Base-by-base conservation (phyloP, 2,329 filamentous ascomycete genomes). In the Raffaelea deltoideospora region DNA sequence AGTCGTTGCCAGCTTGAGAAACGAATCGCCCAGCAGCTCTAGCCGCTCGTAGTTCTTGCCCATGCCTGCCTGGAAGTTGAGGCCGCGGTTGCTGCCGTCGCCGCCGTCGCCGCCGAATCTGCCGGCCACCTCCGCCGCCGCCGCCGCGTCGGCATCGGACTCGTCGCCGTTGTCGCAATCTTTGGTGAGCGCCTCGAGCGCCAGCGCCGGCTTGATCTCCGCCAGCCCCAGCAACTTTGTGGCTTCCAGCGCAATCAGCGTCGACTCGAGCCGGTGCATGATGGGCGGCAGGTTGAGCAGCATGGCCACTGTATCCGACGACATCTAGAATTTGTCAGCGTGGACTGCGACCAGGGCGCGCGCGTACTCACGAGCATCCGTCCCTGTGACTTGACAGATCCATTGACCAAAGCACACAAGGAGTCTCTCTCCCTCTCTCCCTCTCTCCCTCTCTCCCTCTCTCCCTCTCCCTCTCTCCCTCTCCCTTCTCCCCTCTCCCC, bases 1-100 rank as follows among this genome's bases (percentile, higher is more conserved):
- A 0, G 87, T 88, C 0, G 88, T 95, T 10, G 83, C 84, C 77
- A 95, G 88, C 57, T 98, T 98, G 41, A 98, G 65, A 49, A 95
- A 94, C 24, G 79, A 82, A 53, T 98, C 90, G 0, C 90, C 90
- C 3, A 96, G 66, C 41, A 95, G 93, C 50, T 98, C 90, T 0
- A 96, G 67, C 11, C 90, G 73, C 54, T 98, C 90, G 49, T 98
- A 98, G 47, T 96, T 96, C 28, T 78, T 79, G 2, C 86, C 85
- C 85, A 94, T 94, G 3, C 86, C 87, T 33, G 70, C 64, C 47
- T 86, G 81, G 33, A 87, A 76, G 46, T 86, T 82, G 36, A 84
- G 57, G n/a, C n/a, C n/a, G n/a, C n/a, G n/a, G n/a, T n/a, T n/a
- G n/a, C n/a, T n/a, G n/a, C n/a, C n/a, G n/a, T n/a, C n/a, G n/a